Conservation (phyloP, 2,329 filamentous ascomycete genomes). For the Alternaria consortialis region DNA sequence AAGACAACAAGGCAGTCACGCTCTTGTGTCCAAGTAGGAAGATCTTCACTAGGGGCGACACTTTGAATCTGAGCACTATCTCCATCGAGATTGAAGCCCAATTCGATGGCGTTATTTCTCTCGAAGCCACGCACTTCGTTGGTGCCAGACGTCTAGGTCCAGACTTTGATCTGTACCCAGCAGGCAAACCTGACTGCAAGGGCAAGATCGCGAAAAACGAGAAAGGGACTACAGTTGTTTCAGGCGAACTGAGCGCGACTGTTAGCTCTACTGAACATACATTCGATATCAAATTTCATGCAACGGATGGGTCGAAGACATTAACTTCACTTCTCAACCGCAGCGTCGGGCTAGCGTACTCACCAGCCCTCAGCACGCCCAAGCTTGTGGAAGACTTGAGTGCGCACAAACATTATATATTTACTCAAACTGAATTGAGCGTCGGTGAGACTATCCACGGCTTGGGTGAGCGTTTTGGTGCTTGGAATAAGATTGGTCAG, state of each 20-base stretch:
- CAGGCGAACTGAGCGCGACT: conserved; percentile 64
- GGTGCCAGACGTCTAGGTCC: conserved; percentile 64
- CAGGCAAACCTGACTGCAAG: conserved; percentile 55
- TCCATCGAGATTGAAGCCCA: conserved; percentile 66
- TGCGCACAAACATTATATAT: conserved; percentile 54
- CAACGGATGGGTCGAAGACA: conserved; percentile 58
- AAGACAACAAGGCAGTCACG: conserved; percentile 59
- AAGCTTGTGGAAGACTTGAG: conserved; percentile 64
- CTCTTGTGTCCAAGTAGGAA: conserved; percentile 67
- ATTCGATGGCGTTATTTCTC: conserved; percentile 67
- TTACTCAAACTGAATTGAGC: conserved; percentile 57
- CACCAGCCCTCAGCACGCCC: conserved; percentile 61
- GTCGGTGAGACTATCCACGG: conserved; percentile 75
- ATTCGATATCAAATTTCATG: conserved; percentile 67
- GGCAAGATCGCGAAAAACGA: conserved; percentile 52
- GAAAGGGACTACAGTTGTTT: conserved; percentile 60
- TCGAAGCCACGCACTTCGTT: conserved; percentile 67
- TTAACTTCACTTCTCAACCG: conserved; percentile 65
- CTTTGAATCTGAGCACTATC: conserved; percentile 64
- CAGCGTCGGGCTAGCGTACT: conserved; percentile 67
- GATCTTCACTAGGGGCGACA: conserved; percentile 64
- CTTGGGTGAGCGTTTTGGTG: conserved; percentile 78
- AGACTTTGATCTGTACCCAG: conserved; percentile 66
- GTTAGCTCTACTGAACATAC: conserved; percentile 59
- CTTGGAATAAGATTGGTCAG: conserved; percentile 80